Base-by-base conservation (phyloP, 2,329 filamentous ascomycete genomes). In the Trematosphaeria pertusa region DNA sequence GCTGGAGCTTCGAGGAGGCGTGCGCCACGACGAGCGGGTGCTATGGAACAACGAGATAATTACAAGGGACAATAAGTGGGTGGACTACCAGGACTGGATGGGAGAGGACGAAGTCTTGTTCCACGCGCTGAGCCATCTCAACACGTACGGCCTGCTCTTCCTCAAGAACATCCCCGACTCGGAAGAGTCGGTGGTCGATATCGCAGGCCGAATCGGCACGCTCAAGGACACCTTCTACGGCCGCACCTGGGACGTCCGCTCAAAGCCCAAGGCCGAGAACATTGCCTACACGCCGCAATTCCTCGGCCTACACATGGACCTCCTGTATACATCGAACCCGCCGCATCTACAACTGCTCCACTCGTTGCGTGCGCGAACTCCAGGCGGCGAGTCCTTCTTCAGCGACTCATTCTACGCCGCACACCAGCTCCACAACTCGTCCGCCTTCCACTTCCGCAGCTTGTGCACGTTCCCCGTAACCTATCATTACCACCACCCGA, bases 171-270 rank as follows among this genome's bases (percentile, higher is more conserved):
- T 96, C 5, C 92, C 93, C 0, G 76, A 85, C 8, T 81, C 82
- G 12, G 82, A 87, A 50, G 72, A 79, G 1, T 80, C 85, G 4
- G 87, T 97, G 4, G 79, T 83, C 30, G 73, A 78, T 17, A 84
- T 97, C 47, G 88, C 86, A 2, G 77, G 79, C 3, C 83, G 86
- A 40, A 88, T 97, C 48, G 92, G 91, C 1, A 83, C 83, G 24
- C 75, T 97, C 19, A 88, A 91, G 63, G 86, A 91, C 60, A 94
- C 92, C 6, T 94, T 97, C 67, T 97, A 97, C 71, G 94, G 94
- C 32, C 78, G 81, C 58, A 96, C 91, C 0, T 97, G 92, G 85
- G 88, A 97, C 71, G 93, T 97, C 10, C 83, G 85, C 43, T 90
- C 87, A 3, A 87, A 95, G 42, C 87, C 88, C 1, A 71, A 89